Evolutionary conservation across 2,329 filamentous ascomycete genomes (phyloP).

Genomic region (Zymoseptoria brevis): DNA sequence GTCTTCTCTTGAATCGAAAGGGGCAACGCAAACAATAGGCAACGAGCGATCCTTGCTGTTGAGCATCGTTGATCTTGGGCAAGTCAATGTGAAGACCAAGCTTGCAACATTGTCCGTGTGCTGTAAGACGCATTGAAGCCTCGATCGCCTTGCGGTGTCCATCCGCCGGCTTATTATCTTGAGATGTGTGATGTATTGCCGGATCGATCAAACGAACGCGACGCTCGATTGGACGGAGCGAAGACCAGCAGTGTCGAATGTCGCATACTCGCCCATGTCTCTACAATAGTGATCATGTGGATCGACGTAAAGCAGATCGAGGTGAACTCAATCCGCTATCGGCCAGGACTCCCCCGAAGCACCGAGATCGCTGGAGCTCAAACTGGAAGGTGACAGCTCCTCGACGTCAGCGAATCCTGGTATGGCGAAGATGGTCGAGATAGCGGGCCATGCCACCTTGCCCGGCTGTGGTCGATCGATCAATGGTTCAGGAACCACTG

Average conservation of each 20-base stretch:
- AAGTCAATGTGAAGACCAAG: too few relatives aligned
- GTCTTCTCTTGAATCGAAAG: neutral
- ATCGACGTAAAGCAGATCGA: neutral
- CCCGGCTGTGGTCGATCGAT: conserved; percentile 3
- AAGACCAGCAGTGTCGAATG: neutral
- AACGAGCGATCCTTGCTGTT: neutral
- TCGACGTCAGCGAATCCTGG: conserved; percentile 5
- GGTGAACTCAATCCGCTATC: neutral
- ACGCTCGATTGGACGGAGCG: neutral
- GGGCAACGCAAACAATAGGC: neutral
- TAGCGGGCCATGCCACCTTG: conserved; percentile 14
- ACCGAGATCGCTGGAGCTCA: neutral
- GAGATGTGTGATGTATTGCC: neutral
- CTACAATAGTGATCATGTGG: neutral
- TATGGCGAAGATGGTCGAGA: conserved; percentile 11
- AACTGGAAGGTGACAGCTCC: neutral
- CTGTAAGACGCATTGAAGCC: neutral
- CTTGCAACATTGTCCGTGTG: neutral
- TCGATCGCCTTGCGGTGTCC: neutral
- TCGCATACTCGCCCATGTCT: neutral
- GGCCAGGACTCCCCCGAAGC: neutral
- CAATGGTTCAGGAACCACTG: conserved; percentile 2
- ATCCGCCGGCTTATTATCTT: neutral
- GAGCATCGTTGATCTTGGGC: neutral
- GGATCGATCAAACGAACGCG: neutral